phyloP scores from a whole-genome alignment of 352 stramenopile species.

The Blastocystis sp. region DNA sequence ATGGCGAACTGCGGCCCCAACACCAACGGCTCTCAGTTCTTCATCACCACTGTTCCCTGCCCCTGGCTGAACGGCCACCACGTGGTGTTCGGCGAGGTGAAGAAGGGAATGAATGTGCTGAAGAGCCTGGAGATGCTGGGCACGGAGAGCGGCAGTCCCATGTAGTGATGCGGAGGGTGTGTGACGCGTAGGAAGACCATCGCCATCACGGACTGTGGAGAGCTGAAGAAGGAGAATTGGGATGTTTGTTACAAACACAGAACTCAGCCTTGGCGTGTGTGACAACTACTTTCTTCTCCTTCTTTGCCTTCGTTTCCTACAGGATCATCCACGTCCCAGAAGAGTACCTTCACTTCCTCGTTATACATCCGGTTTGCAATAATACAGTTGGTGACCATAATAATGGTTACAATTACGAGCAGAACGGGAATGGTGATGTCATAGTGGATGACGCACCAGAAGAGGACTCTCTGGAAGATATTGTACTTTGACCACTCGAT shows the following conservation, averaged over 20 bases:
- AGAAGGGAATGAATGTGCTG: constrained; percentile 73
- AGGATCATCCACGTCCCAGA: not conserved
- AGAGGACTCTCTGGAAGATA: not conserved
- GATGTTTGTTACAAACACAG: too few species aligned
- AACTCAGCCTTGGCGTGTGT: not conserved
- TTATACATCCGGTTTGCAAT: not conserved
- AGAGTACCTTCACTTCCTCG: not conserved
- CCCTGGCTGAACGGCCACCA: constrained; percentile 61
- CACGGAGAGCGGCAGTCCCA: constrained; percentile 67
- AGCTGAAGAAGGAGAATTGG: constrained; percentile 26
- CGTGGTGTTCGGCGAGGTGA: not conserved
- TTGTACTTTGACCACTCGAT: constrained; percentile 43
- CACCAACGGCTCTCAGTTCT: not conserved
- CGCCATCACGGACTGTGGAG: constrained; percentile 43
- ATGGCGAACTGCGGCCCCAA: constrained; percentile 81
- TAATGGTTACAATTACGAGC: not conserved
- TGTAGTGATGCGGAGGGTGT: not conserved
- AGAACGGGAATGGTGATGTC: not conserved
- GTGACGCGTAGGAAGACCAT: constrained; percentile 34
- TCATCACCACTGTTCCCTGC: constrained; percentile 60
- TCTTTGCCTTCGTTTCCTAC: not conserved
- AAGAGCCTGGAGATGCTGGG: constrained; percentile 74
- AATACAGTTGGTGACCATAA: constrained; percentile 3
- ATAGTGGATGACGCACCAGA: not conserved
- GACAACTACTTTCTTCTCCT: not conserved